Evolutionary conservation across 495 filamentous ascomycete species (phyloP), one percentile per base, ranked within the genome.

Genomic region (Aspergillus asperescens): DNA sequence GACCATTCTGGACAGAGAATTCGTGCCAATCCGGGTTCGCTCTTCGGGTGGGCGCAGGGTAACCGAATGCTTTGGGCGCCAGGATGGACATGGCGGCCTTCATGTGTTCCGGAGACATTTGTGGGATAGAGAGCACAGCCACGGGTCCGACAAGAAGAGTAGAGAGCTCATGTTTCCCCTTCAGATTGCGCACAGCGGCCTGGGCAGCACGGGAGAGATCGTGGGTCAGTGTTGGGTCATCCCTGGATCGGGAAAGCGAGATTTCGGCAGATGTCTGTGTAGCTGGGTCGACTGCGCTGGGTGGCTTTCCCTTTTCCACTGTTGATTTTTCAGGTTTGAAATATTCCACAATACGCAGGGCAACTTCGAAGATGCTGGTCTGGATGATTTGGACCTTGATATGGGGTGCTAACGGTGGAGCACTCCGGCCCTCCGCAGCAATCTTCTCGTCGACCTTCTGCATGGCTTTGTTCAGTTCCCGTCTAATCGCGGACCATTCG

Each of bases 401-500:
- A 19, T 71, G 70, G 1, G 80, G 73, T 55, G 77, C 81, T 31
- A 81, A 25, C 5, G 71, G 60, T 12, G 70, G 62, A 9, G 69
- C 46, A 29, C 68, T 68, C 13, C 71, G 64, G 20, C 75, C 77
- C 38, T 72, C 72, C 18, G 74, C 59, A 29, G 70, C 72, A 50
- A 73, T 75, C 55, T 78, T 67, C 38, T 78, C 73, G 59, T 89
- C 85, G 2, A 88, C 80, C 45, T 84, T 87, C 20, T 67, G 62
- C 13, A 97, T 66, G 1, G 89, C 90, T 5, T 70, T 69, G 19
- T 69, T 65, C 16, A 98, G 72, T 71, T 97, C 94, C 48, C 93
- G 84, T 48, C 93, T 80, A 50, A 98, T 81, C 10, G 84, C 83
- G 24, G 82, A 77, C 92, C 90, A 96, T 79, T 98, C 93, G 34